Base-by-base conservation (phyloP, 2,329 filamentous ascomycete genomes). In the Cordyceps cateniannulata region DNA sequence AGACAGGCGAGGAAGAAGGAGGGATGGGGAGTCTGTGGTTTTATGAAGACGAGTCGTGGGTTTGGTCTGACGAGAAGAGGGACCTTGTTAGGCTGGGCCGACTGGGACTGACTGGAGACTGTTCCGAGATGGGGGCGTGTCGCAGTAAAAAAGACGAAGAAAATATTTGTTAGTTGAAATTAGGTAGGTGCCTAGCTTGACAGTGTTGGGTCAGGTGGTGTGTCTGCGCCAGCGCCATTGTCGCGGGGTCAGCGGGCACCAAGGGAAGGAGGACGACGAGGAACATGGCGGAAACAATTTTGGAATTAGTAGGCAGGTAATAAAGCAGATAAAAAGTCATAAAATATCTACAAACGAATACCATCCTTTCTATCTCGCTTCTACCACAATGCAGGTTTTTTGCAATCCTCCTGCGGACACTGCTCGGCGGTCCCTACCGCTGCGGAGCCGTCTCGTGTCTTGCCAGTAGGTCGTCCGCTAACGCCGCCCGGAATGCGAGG, bases 21-120 rank as follows among this genome's bases (percentile, higher is more conserved):
- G n/a, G n/a, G n/a, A n/a, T n/a, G n/a, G 53, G 47, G 25, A 44
- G 12, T 25, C 12, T 8, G 47, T 52, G 56, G 48, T 52, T 59
- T 59, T 59, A 59, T 52, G 56, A 59, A 59, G 56, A 50, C 47
- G 56, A 59, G 56, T 59, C 56, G 56, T 58, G 44, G 22, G 48
- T 1, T 35, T 29, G 10, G 54, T 48, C 40, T 20, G n/a, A 45
- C 42, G n/a, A 45, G 42, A 7, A n/a, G 18, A 24, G n/a, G 22
- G 32, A 53, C 50, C 35, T n/a, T 22, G 42, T 45, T 35, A n/a
- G 40, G 16, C 40, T 42, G 40, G 16, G n/a, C 7, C 7, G 4
- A 1, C 40, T 42, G 40, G 40, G 16, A 42, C 7, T 18, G 4
- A 1, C 40, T 42, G 40, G 40, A 42, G 16, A 8, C 35, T 14